A percentile compares a stretch with the other conserved stretches of the same genome.
phyloP scores from a whole-genome alignment of 495 filamentous ascomycete genomes.

The Xylaria telfairii region DNA sequence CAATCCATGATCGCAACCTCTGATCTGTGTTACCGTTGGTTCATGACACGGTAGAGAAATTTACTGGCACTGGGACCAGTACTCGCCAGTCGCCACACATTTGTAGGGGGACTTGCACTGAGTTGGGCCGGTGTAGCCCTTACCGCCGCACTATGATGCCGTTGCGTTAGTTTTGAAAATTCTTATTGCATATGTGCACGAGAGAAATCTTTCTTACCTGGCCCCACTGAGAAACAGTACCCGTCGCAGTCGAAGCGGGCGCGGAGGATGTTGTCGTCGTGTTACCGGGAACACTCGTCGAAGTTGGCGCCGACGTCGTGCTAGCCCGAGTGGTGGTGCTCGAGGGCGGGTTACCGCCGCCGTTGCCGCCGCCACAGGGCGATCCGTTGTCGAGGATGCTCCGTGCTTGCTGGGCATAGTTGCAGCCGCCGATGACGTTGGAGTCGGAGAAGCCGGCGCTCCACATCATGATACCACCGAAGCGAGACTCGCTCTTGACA shows the following conservation, averaged over 20 bases:
- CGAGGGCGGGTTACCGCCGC: neutral
- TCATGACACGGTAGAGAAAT: neutral
- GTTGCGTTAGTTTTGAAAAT: neutral
- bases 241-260: conserved; percentile 20
- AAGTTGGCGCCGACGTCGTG: neutral
- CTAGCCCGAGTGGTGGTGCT: neutral
- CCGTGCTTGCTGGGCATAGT: conserved; percentile 47
- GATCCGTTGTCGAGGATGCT: conserved; percentile 37
- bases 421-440: conserved; percentile 50
- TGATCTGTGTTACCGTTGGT: conserved; percentile 14
- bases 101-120: conserved; percentile 35
- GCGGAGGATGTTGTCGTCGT: conserved; percentile 10
- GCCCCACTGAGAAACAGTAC: conserved; percentile 29
- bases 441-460: conserved; percentile 54
- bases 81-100: conserved; percentile 23
- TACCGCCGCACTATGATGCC: conserved; percentile 36
- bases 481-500: conserved; percentile 43
- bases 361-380: conserved; percentile 27
- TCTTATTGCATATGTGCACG: neutral
- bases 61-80: conserved; percentile 32
- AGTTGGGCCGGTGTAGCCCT: conserved; percentile 40
- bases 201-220: conserved; percentile 26
- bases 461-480: conserved; percentile 64
- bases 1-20: conserved; percentile 24
- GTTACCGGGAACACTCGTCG: neutral